Base-by-base conservation (phyloP, 2,329 filamentous ascomycete genomes). In the Penicillium corylophilum region DNA sequence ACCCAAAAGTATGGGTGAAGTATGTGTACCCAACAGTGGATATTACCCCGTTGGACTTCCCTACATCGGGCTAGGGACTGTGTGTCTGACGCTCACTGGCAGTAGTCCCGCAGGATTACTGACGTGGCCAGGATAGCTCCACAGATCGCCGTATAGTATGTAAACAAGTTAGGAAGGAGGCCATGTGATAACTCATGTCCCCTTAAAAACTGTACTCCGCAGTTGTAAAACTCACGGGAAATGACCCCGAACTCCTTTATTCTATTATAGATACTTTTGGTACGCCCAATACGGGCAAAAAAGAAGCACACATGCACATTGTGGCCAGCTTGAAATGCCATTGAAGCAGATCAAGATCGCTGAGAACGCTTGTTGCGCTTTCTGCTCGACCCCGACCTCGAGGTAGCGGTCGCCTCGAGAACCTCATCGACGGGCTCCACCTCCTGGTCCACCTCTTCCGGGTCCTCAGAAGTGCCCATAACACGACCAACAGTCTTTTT, bases 401-500 rank as follows among this genome's bases (percentile, higher is more conserved):
- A 62, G 9, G 56, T 59, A 6, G 59, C 53, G 18, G 65, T 63
- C 15, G 66, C 63, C 51, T 63, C 63, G 31, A n/a, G 55, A 23
- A 56, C 42, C 20, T 65, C 66, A 5, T 65, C 62, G 16, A 51
- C 53, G n/a, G 48, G 46, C 36, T 66, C 64, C 38, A 40, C 41
- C 12, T 62, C 56, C n/a, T 60, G 51, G 38, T 54, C 51, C 22
- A 50, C 45, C 24, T 68, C 64, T 13, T 64, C 63, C 5, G 56
- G 54, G 20, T 29, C 29, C 22, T 54, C 50, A 2, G 65, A 46
- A 22, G 59, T 54, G 28, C 62, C 64, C 35, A 67, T 46, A 13
- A 71, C 35, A 13, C 62, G 62, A 33, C 69, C 66, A 35, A 71
- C 53, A 31, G 65, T 64, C 52, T 77, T 75, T 47, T 72, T 78